Evolutionary conservation across 2,329 filamentous ascomycete genomes (phyloP), one percentile per base, ranked within the genome.

Genomic region (Chrysoporthe puriensis): DNA sequence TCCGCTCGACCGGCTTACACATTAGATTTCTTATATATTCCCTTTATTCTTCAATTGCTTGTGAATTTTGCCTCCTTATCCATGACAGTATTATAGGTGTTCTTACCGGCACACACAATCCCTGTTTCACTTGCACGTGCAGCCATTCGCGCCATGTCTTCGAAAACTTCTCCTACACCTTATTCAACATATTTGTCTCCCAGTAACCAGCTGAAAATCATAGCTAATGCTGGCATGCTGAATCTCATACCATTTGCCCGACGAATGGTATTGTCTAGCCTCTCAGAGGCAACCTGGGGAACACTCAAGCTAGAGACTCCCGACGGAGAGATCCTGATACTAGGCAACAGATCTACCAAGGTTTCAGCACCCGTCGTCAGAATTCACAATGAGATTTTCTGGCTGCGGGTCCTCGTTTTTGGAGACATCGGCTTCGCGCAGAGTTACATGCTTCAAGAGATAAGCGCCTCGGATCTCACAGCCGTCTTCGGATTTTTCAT

Each of bases 341-440:
- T 70, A 16, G 69, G 66, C 3, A 34, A 32, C 13, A 54, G 16
- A 26, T 32, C 32, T 1, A 8, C 32, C 16, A 32, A 26, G 18
- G 18, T 8, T 3, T 4, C 48, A 7, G 16, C 34, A 8, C 58
- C 66, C 2, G 46, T 8, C 4, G n/a, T 70, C 26, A 43, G 14
- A 3, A 50, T 70, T 1, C 66, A 62, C 14, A 40, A 59, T n/a
- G 63, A 70, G 2, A 2, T 54, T 8, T 70, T 70, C 57, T 70
- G 69, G 69, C 13, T 58, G 40, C 62, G 69, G 18, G 66, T 70
- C 2, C 56, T 70, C n/a, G 36, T 62, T 0, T 52, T 62, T 4
- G 69, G 69, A 5, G 69, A 69, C 44, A 58, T 68, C 16, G 69
- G 69, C 4, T 70, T 70, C 34, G 56, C 69, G 36, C 59, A 70